Base-by-base conservation (phyloP, 805 yeast species). In the Kuraishia piskuri region DNA sequence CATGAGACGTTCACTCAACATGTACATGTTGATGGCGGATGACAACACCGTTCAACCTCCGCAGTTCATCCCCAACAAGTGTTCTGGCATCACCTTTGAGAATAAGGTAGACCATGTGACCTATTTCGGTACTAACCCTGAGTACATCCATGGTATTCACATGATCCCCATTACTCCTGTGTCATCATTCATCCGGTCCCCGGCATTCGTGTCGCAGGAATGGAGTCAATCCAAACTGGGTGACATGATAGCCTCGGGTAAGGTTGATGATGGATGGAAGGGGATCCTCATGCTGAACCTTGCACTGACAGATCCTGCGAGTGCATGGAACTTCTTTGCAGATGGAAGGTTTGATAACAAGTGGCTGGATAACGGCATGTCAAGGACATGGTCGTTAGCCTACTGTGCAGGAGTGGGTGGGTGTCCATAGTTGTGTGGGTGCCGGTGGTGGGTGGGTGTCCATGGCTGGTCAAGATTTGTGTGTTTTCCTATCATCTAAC, bases 301-400 rank as follows among this genome's bases (percentile, higher is more conserved):
- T 48, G 96, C 96, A 0, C 68, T 91, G 21, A 79, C 71, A 60
- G 88, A 90, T 62, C 92, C 97, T 1, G 60, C 64, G 46, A 55
- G 75, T 1, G 75, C 95, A 0, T 89, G 80, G 64, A 59, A 70
- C 7, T 90, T 82, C 68, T 90, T 88, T 22, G 47, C 48, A 3
- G 37, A 44, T 20, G 17, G 21, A n/a, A 20, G 37, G 23, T 50
- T 50, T 25, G 24, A 50, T 21, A 22, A 3, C 21, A 12, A 40
- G n/a, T 50, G 52, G 52, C 48, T 91, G 52, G 97, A 91, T 61
- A 82, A 80, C 53, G 97, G 97, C 2, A 94, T 90, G 79, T 83
- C 95, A 17, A 70, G 83, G 58, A 84, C 96, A 0, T 90, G 96
- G 96, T 84, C 91, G 7, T 71, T 91, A 58, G 82, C 96, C 0